Conservation (phyloP, 805 yeast species). For the Kodamaea sagamina region DNA sequence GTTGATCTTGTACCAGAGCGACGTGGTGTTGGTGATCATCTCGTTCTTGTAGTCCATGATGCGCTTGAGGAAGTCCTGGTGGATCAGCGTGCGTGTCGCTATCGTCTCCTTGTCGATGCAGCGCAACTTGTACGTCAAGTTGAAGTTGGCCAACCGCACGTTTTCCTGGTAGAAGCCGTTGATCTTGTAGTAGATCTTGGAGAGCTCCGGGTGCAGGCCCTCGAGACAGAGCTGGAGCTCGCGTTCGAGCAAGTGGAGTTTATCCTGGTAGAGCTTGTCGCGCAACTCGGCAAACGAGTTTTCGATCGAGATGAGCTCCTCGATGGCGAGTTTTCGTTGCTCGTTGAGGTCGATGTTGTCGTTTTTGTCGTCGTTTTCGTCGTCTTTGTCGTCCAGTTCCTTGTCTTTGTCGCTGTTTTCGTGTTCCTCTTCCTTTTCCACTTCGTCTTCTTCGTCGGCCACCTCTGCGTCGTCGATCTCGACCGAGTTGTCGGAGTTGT, state of each 20-base stretch:
- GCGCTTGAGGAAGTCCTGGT: conserved; percentile 76
- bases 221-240: conserved; percentile 84
- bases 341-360: conserved; percentile 31
- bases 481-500: not conserved
- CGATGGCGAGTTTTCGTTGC: conserved; percentile 63
- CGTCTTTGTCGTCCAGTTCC: conserved; percentile 13
- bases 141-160: conserved; percentile 47
- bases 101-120: conserved; percentile 80
- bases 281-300: conserved; percentile 82
- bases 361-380: conserved; percentile 13
- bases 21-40: conserved; percentile 72
- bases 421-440: conserved; percentile 13
- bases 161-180: conserved; percentile 74
- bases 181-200: conserved; percentile 68
- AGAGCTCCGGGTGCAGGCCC: conserved; percentile 90
- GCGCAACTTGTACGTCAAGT: conserved; percentile 59
- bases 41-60: conserved; percentile 65
- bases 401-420: conserved; percentile 16
- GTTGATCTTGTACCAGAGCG: conserved; percentile 89
- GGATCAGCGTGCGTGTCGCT: conserved; percentile 76
- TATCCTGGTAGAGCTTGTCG: conserved; percentile 83
- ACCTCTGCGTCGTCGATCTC: conserved; percentile 9
- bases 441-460: conserved; percentile 20
- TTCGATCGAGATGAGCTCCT: conserved; percentile 77
- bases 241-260: conserved; percentile 69